Conservation (phyloP, 2,329 filamentous ascomycete species). For the Monilinia vaccinii-corymbosi region DNA sequence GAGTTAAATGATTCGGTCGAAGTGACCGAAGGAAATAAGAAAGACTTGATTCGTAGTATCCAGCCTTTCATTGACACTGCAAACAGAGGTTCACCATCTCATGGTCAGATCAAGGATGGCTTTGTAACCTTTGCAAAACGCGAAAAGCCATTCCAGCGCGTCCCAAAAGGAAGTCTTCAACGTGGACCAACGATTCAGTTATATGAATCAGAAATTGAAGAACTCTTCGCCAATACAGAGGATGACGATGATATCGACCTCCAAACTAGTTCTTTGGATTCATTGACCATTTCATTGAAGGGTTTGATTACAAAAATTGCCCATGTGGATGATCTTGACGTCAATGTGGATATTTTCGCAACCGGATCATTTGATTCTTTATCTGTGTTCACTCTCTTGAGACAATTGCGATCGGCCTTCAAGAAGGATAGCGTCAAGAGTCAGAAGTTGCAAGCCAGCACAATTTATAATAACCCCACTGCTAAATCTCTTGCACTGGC, state of each 20-base stretch:
- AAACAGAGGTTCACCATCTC: slow-evolving; percentile 5
- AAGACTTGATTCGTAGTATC: slow-evolving; percentile 19
- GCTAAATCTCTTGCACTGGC: slow-evolving; percentile 1
- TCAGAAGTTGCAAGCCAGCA: slow-evolving; percentile 4
- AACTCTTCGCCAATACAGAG: slow-evolving; percentile 3
- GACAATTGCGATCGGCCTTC: slow-evolving; percentile 5
- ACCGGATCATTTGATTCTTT: slow-evolving; percentile 9
- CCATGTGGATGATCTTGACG: not conserved
- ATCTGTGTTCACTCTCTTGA: slow-evolving; percentile 6
- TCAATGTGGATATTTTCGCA: slow-evolving; percentile 3
- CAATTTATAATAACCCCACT: slow-evolving; percentile 7
- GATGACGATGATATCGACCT: not conserved
- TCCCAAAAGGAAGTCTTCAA: slow-evolving; percentile 13
- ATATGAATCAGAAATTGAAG: slow-evolving; percentile 12
- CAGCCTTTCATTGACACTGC: slow-evolving; percentile 5
- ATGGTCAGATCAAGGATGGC: slow-evolving; percentile 1
- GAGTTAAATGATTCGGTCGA: not conserved
- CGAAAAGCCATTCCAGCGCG: slow-evolving; percentile 10
- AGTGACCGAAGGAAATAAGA: not conserved
- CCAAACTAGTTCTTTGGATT: not conserved
- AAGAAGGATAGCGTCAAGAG: not conserved
- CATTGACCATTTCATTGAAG: not conserved
- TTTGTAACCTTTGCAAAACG: slow-evolving; percentile 6
- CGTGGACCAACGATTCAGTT: slow-evolving; percentile 5
- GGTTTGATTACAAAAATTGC: not conserved